Evolutionary conservation across 345 rosid genomes (phyloP).

Genomic region (Citropsis articulata): DNA sequence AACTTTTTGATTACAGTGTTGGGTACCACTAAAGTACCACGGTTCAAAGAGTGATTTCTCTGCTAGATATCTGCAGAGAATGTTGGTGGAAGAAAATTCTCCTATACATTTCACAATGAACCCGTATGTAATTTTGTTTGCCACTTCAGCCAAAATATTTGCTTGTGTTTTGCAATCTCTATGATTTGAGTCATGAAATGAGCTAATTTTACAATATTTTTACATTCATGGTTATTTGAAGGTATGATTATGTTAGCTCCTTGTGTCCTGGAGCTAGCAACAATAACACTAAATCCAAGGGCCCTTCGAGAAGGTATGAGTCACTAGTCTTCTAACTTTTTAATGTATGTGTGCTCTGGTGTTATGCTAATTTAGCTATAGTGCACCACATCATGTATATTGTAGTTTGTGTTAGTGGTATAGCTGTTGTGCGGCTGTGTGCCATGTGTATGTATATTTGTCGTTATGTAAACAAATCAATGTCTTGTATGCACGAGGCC

Average conservation of each 20-base stretch:
- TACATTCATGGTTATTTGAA: constrained; percentile 30
- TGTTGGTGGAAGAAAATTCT: constrained; percentile 52
- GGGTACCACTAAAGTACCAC: constrained; percentile 79
- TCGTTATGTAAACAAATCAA: neutral
- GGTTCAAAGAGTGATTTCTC: constrained; percentile 64
- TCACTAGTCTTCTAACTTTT: neutral
- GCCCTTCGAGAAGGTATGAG: constrained; percentile 52
- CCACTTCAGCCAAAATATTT: neutral
- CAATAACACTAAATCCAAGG: constrained; percentile 33
- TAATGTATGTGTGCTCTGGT: neutral
- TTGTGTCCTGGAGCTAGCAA: constrained; percentile 57
- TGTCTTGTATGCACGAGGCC: neutral
- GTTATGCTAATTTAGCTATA: neutral
- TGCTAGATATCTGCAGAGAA: constrained; percentile 50
- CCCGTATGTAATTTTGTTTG: constrained; percentile 38
- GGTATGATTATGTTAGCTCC: constrained; percentile 62
- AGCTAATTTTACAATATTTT: constrained; percentile 11
- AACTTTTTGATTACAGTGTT: constrained; percentile 37
- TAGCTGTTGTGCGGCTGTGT: neutral
- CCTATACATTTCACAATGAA: constrained; percentile 65
- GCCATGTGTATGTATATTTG: neutral
- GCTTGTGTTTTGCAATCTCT: constrained; percentile 1
- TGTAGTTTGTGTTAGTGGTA: neutral
- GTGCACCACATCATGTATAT: neutral
- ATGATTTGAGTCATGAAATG: neutral